phyloP scores from a whole-genome alignment of 179 eudicot genomes.

The Amaranthus tricolor region DNA sequence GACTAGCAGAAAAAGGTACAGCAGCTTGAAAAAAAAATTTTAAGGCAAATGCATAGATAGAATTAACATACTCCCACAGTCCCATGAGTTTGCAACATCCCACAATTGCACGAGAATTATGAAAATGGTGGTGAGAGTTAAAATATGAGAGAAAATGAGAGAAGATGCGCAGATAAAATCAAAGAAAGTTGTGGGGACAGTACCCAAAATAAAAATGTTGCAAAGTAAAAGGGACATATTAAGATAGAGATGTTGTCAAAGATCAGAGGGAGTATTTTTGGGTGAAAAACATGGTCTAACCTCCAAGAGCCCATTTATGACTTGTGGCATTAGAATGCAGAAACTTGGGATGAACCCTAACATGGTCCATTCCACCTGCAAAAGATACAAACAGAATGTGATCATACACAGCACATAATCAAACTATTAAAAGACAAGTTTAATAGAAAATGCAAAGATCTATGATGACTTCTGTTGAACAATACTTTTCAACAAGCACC shows the following conservation, averaged over 20 bases:
- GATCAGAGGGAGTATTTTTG: background rate
- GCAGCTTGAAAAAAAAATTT: background rate
- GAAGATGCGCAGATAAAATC: too few relatives aligned
- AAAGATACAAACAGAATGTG: background rate
- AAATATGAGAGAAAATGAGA: too few relatives aligned
- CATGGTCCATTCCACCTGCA: slow-evolving; percentile 99
- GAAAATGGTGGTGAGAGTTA: too few relatives aligned
- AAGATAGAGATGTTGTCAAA: background rate
- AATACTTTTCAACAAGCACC: too few relatives aligned
- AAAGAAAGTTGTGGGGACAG: too few relatives aligned
- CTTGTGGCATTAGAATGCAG: slow-evolving; percentile 97
- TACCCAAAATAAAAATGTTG: too few relatives aligned
- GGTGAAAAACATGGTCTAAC: slow-evolving; percentile 38
- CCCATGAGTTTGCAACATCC: too few relatives aligned
- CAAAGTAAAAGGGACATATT: background rate
- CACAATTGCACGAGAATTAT: too few relatives aligned
- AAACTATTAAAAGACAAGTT: too few relatives aligned
- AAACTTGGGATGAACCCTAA: slow-evolving; percentile 94
- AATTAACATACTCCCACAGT: background rate
- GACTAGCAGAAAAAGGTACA: background rate
- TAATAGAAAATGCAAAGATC: too few relatives aligned
- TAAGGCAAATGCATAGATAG: background rate
- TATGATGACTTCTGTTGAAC: too few relatives aligned
- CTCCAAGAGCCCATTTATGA: slow-evolving; percentile 99
- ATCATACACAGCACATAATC: background rate